phyloP scores from a whole-genome alignment of 371 early-diverging fungal species.

The Mortierella sp. region DNA sequence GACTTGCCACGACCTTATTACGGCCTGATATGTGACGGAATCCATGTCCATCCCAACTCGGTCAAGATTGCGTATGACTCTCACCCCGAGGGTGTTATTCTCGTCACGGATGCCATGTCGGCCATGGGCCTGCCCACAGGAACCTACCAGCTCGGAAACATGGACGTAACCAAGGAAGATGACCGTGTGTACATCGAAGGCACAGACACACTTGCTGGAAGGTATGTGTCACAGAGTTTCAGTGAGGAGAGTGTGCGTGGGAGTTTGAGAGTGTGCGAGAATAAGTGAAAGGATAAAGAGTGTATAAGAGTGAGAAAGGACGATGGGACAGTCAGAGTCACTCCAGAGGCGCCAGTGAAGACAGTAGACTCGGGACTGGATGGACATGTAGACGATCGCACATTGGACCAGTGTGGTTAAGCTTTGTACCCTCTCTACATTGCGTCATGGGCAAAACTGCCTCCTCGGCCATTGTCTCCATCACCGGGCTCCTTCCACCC shows the following conservation, averaged over 20 bases:
- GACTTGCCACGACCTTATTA: slow-evolving; percentile 74
- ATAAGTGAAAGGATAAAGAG: neutral
- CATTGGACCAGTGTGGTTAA: no score
- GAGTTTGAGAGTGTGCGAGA: neutral
- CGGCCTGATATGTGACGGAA: slow-evolving; percentile 83
- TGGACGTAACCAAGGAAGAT: slow-evolving; percentile 66
- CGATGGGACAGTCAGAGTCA: no score
- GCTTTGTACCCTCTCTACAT: no score
- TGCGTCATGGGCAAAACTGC: no score
- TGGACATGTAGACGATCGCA: no score
- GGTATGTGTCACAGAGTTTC: slow-evolving; percentile 26
- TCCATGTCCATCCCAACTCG: slow-evolving; percentile 84
- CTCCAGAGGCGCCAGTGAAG: no score
- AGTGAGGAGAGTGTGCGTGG: neutral
- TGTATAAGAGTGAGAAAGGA: neutral
- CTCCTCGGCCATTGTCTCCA: no score
- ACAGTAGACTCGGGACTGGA: no score
- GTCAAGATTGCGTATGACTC: slow-evolving; percentile 83
- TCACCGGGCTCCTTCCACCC: no score
- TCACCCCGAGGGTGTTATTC: slow-evolving; percentile 76
- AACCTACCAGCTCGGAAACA: slow-evolving; percentile 72
- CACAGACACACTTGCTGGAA: slow-evolving; percentile 84
- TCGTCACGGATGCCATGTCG: slow-evolving; percentile 83
- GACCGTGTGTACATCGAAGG: slow-evolving; percentile 78
- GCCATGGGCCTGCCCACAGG: slow-evolving; percentile 81